Evolutionary conservation across 148 eudicot species (phyloP).

Genomic region (Drosera capensis): DNA sequence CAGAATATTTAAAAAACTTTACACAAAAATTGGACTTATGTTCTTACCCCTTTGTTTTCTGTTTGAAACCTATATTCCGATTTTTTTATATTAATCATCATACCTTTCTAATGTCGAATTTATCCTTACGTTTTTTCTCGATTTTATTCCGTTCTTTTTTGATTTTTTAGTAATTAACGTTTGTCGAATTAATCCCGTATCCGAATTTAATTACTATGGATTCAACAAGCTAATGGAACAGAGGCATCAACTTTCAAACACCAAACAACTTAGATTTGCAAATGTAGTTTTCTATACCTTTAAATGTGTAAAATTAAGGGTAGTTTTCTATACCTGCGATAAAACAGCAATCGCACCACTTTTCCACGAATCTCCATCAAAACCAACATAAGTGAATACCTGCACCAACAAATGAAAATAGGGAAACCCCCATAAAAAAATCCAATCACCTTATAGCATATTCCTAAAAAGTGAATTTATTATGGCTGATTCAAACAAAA

Average conservation of each 20-base stretch:
- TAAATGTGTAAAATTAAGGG: not conserved
- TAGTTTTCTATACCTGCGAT: conserved; percentile 47
- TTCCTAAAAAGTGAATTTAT: not conserved
- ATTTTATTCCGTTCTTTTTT: too few species aligned
- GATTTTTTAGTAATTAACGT: too few species aligned
- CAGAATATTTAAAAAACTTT: too few species aligned
- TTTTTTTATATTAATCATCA: too few species aligned
- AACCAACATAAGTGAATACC: conserved; percentile 60
- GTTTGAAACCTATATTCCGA: too few species aligned
- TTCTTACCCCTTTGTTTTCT: too few species aligned
- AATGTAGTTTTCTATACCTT: conserved; percentile 35
- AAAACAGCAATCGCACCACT: conserved; percentile 56
- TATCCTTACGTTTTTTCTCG: too few species aligned
- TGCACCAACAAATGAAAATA: conserved; percentile 21
- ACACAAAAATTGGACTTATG: too few species aligned
- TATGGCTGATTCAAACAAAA: not conserved
- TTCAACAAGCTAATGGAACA: too few species aligned
- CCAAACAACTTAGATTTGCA: not conserved
- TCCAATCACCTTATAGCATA: not conserved
- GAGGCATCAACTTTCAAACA: not conserved
- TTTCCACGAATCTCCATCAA: conserved; percentile 63
- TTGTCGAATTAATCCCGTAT: too few species aligned
- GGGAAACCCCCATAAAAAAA: not conserved
- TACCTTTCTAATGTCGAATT: too few species aligned
- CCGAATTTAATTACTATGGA: too few species aligned